phyloP scores from a whole-genome alignment of 2,329 filamentous ascomycete species.

The Verticillium isaacii region DNA sequence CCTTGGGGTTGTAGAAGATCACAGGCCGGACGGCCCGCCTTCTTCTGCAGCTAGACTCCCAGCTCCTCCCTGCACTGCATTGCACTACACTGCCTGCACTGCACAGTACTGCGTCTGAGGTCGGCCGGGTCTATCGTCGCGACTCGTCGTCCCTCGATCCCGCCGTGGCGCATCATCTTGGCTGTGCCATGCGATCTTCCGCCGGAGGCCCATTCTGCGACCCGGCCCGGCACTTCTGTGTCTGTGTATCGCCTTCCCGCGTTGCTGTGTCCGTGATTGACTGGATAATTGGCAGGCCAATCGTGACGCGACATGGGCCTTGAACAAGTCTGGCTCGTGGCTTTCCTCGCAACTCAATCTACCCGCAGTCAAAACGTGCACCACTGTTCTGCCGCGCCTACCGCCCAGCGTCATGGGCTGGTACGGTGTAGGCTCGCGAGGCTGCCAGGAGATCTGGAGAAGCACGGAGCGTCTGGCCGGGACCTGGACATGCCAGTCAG shows the following conservation, averaged over 20 bases:
- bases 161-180: neutral
- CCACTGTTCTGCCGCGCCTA: no score
- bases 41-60: neutral
- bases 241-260: slow-evolving; percentile 2
- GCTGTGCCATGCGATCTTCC: slow-evolving; percentile 4
- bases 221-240: neutral
- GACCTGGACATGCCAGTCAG: neutral
- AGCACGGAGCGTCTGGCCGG: neutral
- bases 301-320: neutral
- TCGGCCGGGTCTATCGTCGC: neutral
- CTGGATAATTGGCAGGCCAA: neutral
- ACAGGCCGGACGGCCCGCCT: slow-evolving; percentile 10
- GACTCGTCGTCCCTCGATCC: neutral
- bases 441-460: neutral
- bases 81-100: neutral
- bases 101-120: neutral
- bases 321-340: no score
- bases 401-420: neutral
- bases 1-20: neutral
- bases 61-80: neutral
- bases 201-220: slow-evolving; percentile 6
- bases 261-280: neutral
- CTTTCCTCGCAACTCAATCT: no score
- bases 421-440: neutral
- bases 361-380: no score